Evolutionary conservation across 768 basidiomycete genomes (phyloP).

Genomic region (Lactifluus hygrophoroides): DNA sequence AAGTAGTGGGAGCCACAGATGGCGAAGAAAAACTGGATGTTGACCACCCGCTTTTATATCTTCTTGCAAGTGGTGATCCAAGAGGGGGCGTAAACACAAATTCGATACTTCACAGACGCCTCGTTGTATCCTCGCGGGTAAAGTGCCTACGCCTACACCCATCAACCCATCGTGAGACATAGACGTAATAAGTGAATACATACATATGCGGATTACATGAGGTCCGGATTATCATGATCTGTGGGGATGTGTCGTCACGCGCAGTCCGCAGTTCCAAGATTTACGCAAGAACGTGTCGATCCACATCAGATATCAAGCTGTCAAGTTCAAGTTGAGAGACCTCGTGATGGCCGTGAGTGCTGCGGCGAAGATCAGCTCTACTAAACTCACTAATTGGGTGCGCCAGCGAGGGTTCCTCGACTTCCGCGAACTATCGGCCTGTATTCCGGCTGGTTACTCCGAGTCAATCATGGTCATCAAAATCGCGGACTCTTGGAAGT

Average conservation of each 20-base stretch:
- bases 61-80: not conserved
- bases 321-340: not conserved
- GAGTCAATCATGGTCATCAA: too few species aligned
- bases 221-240: not conserved
- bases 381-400: not conserved
- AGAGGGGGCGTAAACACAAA: not conserved
- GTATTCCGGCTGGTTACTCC: too few species aligned
- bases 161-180: not conserved
- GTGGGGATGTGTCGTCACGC: not conserved
- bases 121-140: not conserved
- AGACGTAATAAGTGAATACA: not conserved
- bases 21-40: not conserved
- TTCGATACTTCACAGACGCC: not conserved
- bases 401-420: too few species aligned
- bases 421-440: too few species aligned
- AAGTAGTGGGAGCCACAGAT: too few species aligned
- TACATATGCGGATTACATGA: not conserved
- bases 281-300: not conserved
- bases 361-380: not conserved
- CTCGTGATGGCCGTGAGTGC: not conserved
- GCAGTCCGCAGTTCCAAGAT: conserved; percentile 4
- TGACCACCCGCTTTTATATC: not conserved
- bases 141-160: not conserved
- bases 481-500: too few species aligned
- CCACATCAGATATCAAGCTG: not conserved